A percentile compares a stretch with the other conserved stretches of the same genome.
Conservation (phyloP, 148 eudicot species). For the Fallopia convolvulus region DNA sequence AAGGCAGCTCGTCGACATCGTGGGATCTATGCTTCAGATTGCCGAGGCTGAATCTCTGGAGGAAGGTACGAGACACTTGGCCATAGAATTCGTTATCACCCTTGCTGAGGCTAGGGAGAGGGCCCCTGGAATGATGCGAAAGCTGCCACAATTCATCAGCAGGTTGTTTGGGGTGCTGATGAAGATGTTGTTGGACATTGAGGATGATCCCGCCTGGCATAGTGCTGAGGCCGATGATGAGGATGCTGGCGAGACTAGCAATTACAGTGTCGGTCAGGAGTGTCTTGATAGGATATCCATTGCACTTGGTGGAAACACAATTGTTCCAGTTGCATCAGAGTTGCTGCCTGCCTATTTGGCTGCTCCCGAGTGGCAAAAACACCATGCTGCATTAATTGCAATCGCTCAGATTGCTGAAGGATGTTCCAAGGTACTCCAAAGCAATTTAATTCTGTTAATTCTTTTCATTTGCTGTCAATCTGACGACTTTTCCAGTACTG, state of each 20-base stretch:
- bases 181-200: slow-evolving; percentile 72
- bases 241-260: slow-evolving; percentile 85
- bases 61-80: slow-evolving; percentile 86
- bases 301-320: slow-evolving; percentile 79
- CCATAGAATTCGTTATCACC: slow-evolving; percentile 73
- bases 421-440: slow-evolving; percentile 61
- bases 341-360: slow-evolving; percentile 59
- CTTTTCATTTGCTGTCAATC: neutral
- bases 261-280: slow-evolving; percentile 82
- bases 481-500: neutral
- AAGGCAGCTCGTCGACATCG: slow-evolving; percentile 76
- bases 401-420: slow-evolving; percentile 96
- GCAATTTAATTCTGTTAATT: neutral
- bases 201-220: slow-evolving; percentile 87
- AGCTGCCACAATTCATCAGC: slow-evolving; percentile 73
- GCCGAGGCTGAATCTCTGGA: slow-evolving; percentile 72
- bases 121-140: slow-evolving; percentile 96
- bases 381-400: slow-evolving; percentile 81
- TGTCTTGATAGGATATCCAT: slow-evolving; percentile 71
- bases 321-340: slow-evolving; percentile 86
- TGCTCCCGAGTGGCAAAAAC: slow-evolving; percentile 84
- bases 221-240: slow-evolving; percentile 62
- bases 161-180: slow-evolving; percentile 62
- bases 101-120: slow-evolving; percentile 84
- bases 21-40: slow-evolving; percentile 82